Evolutionary conservation across 129 eudicot species (phyloP).

Genomic region (Artemisia annua): DNA sequence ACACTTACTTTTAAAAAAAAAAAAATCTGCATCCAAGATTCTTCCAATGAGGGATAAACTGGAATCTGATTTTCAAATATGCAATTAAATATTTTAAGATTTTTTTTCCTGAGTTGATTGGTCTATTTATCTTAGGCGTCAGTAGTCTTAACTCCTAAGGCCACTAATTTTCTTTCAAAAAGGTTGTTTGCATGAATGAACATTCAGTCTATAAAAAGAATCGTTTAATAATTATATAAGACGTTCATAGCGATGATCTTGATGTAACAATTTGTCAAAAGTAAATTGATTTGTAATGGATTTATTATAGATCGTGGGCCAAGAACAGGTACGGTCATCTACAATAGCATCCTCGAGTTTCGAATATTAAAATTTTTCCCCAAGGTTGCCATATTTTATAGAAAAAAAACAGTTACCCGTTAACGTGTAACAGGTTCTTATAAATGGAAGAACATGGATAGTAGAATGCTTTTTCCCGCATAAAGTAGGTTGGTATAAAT

Average conservation of each 20-base stretch:
- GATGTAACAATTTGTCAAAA: constrained; percentile 3
- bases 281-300: neutral
- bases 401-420: neutral
- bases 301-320: neutral
- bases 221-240: neutral
- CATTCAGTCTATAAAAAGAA: neutral
- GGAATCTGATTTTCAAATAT: too few species aligned
- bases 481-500: neutral
- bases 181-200: neutral
- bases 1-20: neutral
- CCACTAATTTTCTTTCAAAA: neutral
- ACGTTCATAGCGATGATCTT: neutral
- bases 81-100: too few species aligned
- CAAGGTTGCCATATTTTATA: neutral
- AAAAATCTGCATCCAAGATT: constrained; percentile 4
- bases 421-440: neutral
- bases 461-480: neutral
- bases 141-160: neutral
- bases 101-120: neutral
- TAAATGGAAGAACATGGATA: neutral
- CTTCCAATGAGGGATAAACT: neutral
- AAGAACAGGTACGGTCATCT: neutral
- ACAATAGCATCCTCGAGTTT: neutral
- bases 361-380: neutral
- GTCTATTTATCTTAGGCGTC: neutral